Conservation (phyloP, 371 early-diverging fungal genomes). For the Catenaria anguillulae region DNA sequence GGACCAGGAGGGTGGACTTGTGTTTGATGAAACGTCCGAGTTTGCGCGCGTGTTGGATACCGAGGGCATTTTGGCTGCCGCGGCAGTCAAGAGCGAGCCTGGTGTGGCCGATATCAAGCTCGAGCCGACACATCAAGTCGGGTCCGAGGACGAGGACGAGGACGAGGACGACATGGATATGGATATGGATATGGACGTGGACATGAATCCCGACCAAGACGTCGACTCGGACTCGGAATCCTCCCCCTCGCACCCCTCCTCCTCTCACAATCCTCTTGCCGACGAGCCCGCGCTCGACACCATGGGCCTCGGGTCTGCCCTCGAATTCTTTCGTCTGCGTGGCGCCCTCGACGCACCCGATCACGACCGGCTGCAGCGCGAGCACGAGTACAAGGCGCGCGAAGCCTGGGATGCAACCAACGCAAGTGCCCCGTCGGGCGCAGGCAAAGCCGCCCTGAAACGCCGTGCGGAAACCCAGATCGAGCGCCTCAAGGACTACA, state of each 20-base stretch:
- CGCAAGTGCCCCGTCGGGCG: constrained; percentile 18
- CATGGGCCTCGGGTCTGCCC: constrained; percentile 74
- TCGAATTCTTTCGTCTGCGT: constrained; percentile 58
- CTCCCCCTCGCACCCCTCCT: constrained; percentile 8
- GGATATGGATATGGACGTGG: constrained; percentile 10
- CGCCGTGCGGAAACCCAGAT: constrained; percentile 52
- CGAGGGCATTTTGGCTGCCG: not conserved
- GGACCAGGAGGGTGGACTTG: too few species aligned
- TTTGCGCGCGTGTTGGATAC: constrained; percentile 29
- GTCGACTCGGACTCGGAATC: not conserved
- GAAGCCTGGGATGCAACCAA: constrained; percentile 25
- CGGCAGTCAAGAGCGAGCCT: not conserved
- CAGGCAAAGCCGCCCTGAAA: constrained; percentile 27
- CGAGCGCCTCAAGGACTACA: constrained; percentile 74
- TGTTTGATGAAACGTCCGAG: constrained; percentile 46
- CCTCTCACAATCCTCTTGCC: constrained; percentile 22
- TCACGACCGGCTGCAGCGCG: constrained; percentile 42
- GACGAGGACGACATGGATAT: constrained; percentile 2
- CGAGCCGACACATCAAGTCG: too few species aligned
- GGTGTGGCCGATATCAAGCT: not conserved
- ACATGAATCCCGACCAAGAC: constrained; percentile 13
- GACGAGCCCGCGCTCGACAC: constrained; percentile 66
- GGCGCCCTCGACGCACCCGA: constrained; percentile 46
- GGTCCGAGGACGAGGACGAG: too few species aligned
- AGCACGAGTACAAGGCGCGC: constrained; percentile 39